A percentile compares a stretch with the other conserved stretches of the same genome.
phyloP scores from a whole-genome alignment of 2,329 filamentous ascomycete species.

The Curvularia sp. region DNA sequence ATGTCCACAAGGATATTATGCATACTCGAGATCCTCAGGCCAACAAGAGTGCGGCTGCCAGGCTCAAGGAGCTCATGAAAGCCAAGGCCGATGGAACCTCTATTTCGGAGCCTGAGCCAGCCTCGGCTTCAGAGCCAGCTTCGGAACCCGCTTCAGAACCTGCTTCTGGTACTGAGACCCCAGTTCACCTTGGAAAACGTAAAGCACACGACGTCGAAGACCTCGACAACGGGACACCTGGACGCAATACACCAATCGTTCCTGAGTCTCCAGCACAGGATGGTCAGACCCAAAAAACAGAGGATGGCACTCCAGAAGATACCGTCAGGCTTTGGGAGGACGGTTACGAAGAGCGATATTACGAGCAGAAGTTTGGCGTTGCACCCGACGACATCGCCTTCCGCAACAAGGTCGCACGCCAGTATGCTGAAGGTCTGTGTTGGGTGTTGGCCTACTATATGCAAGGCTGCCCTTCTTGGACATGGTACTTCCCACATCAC shows the following conservation, averaged over 20 bases:
- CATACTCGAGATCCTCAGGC: slow-evolving; percentile 76
- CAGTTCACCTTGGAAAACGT: slow-evolving; percentile 72
- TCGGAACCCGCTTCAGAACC: slow-evolving; percentile 36
- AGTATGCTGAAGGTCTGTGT: slow-evolving; percentile 92
- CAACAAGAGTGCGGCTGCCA: slow-evolving; percentile 93
- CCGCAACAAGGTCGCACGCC: slow-evolving; percentile 82
- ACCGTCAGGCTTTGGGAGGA: slow-evolving; percentile 92
- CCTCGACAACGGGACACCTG: slow-evolving; percentile 65
- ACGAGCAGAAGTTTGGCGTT: slow-evolving; percentile 93
- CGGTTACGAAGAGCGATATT: slow-evolving; percentile 94
- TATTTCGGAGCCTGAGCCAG: slow-evolving; percentile 35
- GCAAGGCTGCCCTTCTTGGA: slow-evolving; percentile 97
- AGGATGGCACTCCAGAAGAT: slow-evolving; percentile 73
- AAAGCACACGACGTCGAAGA: slow-evolving; percentile 76
- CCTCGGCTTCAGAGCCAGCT: slow-evolving; percentile 26
- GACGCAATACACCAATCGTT: slow-evolving; percentile 62
- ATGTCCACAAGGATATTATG: slow-evolving; percentile 85
- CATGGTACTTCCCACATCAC: slow-evolving; percentile 98
- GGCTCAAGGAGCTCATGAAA: slow-evolving; percentile 76
- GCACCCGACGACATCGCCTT: slow-evolving; percentile 83
- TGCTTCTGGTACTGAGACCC: slow-evolving; percentile 45
- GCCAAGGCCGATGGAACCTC: slow-evolving; percentile 47
- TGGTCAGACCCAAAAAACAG: slow-evolving; percentile 39
- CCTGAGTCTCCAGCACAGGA: slow-evolving; percentile 57
- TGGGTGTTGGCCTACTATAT: slow-evolving; percentile 99